A percentile compares a stretch with the other conserved stretches of the same genome.
These are phyloP conservation scores for Phtheirospermum japonicum DNA, from an alignment of 257 asterid species.

Conservation along the genomic window DNA sequence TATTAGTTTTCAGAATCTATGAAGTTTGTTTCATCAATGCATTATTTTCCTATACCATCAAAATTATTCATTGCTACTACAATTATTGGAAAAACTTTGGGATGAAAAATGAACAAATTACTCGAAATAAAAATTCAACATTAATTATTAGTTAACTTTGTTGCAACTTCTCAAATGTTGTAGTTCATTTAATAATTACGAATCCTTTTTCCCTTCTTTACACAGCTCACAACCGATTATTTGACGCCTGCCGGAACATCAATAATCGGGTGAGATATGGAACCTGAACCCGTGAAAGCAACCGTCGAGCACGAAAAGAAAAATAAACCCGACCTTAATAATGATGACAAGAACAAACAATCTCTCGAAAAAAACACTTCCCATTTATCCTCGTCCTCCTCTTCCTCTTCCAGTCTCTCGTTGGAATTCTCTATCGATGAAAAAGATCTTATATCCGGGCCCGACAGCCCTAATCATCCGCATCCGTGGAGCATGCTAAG, in stretches of 20 bases:
- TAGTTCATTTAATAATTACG: neutral
- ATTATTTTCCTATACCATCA: too few species aligned
- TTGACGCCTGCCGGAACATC: neutral
- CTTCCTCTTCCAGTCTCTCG: slow-evolving; percentile 33
- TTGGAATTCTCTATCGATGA: slow-evolving; percentile 21
- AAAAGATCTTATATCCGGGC: slow-evolving; percentile 19
- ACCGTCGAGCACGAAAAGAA: slow-evolving; percentile 20
- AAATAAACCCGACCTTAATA: slow-evolving; percentile 20
- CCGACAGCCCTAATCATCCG: slow-evolving; percentile 28
- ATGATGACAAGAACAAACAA: slow-evolving; percentile 22
- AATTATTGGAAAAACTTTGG: too few species aligned
- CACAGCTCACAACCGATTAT: slow-evolving; percentile 11
- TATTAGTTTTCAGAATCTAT: too few species aligned
- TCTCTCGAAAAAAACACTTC: slow-evolving; percentile 19
- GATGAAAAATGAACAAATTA: too few species aligned
- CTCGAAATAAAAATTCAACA: too few species aligned
- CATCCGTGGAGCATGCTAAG: slow-evolving; percentile 50
- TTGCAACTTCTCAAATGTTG: too few species aligned
- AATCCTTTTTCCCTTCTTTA: slow-evolving; percentile 2
- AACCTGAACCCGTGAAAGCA: slow-evolving; percentile 33
- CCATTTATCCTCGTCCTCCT: slow-evolving; percentile 21
- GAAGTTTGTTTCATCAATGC: too few species aligned
- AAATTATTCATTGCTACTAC: too few species aligned
- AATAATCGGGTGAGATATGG: slow-evolving; percentile 35
- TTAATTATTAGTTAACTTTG: too few species aligned